phyloP scores from a whole-genome alignment of 2,329 filamentous ascomycete species.

The Cordyceps pruinosa region DNA sequence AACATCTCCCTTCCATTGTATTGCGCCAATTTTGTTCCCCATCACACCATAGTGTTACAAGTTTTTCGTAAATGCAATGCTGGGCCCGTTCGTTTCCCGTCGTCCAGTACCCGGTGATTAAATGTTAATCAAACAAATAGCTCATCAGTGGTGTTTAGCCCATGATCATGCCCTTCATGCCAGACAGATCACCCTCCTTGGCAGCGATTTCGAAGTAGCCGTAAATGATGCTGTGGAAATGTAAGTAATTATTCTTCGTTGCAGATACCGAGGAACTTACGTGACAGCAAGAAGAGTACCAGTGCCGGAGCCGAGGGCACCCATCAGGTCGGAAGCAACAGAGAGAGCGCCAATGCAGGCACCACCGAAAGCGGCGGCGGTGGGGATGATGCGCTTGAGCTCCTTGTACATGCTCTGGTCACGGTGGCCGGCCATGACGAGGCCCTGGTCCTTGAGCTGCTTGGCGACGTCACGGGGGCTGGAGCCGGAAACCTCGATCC shows the following conservation, averaged over 20 bases:
- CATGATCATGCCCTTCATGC: slow-evolving; percentile 70
- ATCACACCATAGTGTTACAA: slow-evolving; percentile 13
- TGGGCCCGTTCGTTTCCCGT: slow-evolving; percentile 2
- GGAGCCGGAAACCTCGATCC: slow-evolving; percentile 98
- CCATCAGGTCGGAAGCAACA: slow-evolving; percentile 89
- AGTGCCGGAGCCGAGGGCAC: slow-evolving; percentile 91
- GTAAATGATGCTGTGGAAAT: slow-evolving; percentile 80
- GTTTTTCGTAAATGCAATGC: slow-evolving; percentile 11
- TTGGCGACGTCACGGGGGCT: slow-evolving; percentile 97
- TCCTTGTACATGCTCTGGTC: slow-evolving; percentile 99
- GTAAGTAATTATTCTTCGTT: slow-evolving; percentile 23
- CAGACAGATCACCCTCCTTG: slow-evolving; percentile 91
- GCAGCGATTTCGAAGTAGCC: slow-evolving; percentile 99
- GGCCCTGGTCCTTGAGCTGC: slow-evolving; percentile 98
- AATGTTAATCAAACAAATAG: slow-evolving; percentile 9
- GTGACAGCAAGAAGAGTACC: slow-evolving; percentile 98
- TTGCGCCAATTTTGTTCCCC: slow-evolving; percentile 13
- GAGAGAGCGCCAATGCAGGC: slow-evolving; percentile 98
- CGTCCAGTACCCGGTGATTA: slow-evolving; percentile 8
- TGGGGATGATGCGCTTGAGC: slow-evolving; percentile 97
- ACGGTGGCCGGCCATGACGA: slow-evolving; percentile 98
- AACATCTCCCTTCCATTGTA: slow-evolving; percentile 9
- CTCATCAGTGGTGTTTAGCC: slow-evolving; percentile 39
- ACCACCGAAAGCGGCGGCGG: slow-evolving; percentile 95
- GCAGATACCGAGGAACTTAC: slow-evolving; percentile 50